phyloP scores from a whole-genome alignment of 2,329 filamentous ascomycete species.

The Atkinsonella hypoxylon region DNA sequence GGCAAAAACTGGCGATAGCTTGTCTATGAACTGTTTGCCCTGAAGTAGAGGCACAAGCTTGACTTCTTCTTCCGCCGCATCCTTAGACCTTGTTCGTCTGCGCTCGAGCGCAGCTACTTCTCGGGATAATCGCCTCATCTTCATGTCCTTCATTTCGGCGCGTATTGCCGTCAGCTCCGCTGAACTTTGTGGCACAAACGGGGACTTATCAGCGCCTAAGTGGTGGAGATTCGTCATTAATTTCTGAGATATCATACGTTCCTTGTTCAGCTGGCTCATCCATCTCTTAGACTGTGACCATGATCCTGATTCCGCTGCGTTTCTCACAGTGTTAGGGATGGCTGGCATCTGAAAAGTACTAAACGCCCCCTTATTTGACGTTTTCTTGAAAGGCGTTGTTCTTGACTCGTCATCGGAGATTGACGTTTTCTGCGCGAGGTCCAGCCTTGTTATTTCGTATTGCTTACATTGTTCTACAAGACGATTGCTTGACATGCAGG shows the following conservation, averaged over 20 bases:
- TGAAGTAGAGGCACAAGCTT: slow-evolving; percentile 13
- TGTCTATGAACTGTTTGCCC: slow-evolving; percentile 17
- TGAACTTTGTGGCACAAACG: slow-evolving; percentile 24
- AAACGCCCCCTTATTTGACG: slow-evolving; percentile 1
- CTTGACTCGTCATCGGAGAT: neutral
- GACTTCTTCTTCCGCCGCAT: neutral
- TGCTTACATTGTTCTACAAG: neutral
- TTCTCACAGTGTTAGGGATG: neutral
- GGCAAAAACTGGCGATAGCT: slow-evolving; percentile 22
- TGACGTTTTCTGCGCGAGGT: neutral
- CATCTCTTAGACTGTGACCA: slow-evolving; percentile 29
- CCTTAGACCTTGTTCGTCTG: slow-evolving; percentile 7
- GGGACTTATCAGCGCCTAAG: slow-evolving; percentile 24
- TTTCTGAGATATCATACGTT: slow-evolving; percentile 23
- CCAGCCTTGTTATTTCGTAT: neutral
- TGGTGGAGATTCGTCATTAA: slow-evolving; percentile 23
- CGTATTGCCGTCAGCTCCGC: slow-evolving; percentile 22
- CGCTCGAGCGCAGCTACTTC: slow-evolving; percentile 13
- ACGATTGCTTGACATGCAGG: neutral
- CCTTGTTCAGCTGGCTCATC: slow-evolving; percentile 23
- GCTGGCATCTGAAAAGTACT: neutral
- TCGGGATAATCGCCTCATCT: slow-evolving; percentile 13
- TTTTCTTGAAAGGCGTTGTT: neutral
- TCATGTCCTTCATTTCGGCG: slow-evolving; percentile 16
- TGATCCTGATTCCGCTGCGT: slow-evolving; percentile 12